Base-by-base conservation (phyloP, 768 basidiomycete species). In the Tubosaeta sp. region DNA sequence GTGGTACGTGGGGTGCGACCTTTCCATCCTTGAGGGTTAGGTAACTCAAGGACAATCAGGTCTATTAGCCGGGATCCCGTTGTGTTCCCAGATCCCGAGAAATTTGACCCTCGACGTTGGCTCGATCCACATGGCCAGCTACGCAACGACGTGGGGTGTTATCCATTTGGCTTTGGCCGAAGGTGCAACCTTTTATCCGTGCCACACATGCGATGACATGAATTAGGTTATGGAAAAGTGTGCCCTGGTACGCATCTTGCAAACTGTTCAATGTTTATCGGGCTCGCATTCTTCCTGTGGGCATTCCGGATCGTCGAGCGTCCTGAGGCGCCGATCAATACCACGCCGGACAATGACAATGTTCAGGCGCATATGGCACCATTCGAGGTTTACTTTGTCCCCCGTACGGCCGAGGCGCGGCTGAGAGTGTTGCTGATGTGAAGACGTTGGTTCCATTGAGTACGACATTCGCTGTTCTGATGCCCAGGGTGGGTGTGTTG, bases 241-340 rank as follows among this genome's bases (percentile, higher is more conserved):
- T 87, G 83, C 52, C 83, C 82, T 0, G 83, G 83, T 1, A 78
- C 77, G 56, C 73, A 83, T 61, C 73, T 86, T 21, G 84, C 62
- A 3, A 61, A 53, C 31, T 52, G 46, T 0, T 85, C 84, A 2
- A 66, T 87, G 0, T 83, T 80, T 60, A 69, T 86, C 40, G 81
- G 80, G 55, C 76, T 82, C 0, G 79, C 83, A 0, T 65, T 82
- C 14, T 64, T 82, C 2, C 71, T 83, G 6, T 86, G 83, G 82
- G 77, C 83, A 0, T 86, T 86, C 68, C 73, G 62, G 0, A 71
- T 87, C 25, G 65, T 66, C 4, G 58, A 75, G 24, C 78, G 80
- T 48, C 73, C 76, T 0, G 59, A 65, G 1, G 62, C 68, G 2
- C 80, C 80, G 0, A 82, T 87, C 48, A 14, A 34, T 14, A 16